A percentile compares a stretch with the other conserved stretches of the same genome.
These are phyloP conservation scores for Funneliformis geosporum DNA, from an alignment of 192 early-diverging fungal species.

Conservation along the genomic window DNA sequence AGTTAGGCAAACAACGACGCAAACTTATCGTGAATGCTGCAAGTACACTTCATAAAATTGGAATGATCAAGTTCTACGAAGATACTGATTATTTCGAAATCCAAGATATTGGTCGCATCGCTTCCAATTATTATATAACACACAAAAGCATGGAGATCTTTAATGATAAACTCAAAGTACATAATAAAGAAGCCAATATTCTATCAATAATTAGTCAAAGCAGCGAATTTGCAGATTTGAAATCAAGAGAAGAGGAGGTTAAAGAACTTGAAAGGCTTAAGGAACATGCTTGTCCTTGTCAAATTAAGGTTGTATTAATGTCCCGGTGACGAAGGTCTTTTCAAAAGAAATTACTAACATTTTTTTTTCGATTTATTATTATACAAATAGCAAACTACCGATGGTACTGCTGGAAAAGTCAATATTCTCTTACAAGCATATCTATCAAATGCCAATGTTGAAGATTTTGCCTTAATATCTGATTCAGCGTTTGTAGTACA, in stretches of 20 bases:
- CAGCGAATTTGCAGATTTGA: slow-evolving; percentile 94
- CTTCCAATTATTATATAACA: slow-evolving; percentile 90
- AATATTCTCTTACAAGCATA: slow-evolving; percentile 92
- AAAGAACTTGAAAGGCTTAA: slow-evolving; percentile 75
- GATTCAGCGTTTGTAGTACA: slow-evolving; percentile 94
- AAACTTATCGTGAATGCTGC: slow-evolving; percentile 84
- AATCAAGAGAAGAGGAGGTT: slow-evolving; percentile 85
- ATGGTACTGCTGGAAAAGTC: slow-evolving; percentile 86
- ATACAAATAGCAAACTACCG: slow-evolving; percentile 63
- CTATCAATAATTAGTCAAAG: slow-evolving; percentile 85
- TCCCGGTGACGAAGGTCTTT: neutral
- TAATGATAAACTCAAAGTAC: slow-evolving; percentile 80
- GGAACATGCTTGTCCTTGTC: slow-evolving; percentile 76
- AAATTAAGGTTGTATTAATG: slow-evolving; percentile 66
- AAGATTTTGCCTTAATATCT: slow-evolving; percentile 94
- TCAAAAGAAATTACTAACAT: slow-evolving; percentile 18
- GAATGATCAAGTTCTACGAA: slow-evolving; percentile 94
- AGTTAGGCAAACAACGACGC: slow-evolving; percentile 74
- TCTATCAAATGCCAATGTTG: slow-evolving; percentile 74
- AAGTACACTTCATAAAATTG: slow-evolving; percentile 68
- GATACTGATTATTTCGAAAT: slow-evolving; percentile 79
- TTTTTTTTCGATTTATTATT: slow-evolving; percentile 13
- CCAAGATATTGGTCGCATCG: slow-evolving; percentile 92
- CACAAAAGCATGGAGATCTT: slow-evolving; percentile 86
- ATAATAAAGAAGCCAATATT: slow-evolving; percentile 94